Conservation (phyloP, 805 yeast species). For the Saturnispora ahearnii region DNA sequence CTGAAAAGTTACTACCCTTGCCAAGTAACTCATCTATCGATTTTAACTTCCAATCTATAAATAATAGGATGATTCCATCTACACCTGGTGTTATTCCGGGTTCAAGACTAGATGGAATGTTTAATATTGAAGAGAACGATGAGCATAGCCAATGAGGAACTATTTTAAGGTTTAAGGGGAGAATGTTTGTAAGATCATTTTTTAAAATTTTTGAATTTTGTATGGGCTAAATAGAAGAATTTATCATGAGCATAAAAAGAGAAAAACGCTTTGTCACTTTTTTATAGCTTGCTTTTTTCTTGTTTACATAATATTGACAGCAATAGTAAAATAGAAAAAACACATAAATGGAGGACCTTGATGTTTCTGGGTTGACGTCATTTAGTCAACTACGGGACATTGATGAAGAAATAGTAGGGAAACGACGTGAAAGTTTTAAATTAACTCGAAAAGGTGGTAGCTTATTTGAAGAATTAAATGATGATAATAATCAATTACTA, state of each 20-base stretch:
- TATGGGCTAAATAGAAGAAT: not conserved
- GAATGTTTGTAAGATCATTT: no score
- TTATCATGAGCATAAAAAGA: not conserved
- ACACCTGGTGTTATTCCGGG: slow-evolving; percentile 17
- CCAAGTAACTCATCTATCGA: not conserved
- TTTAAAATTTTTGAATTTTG: not conserved
- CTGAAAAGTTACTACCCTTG: not conserved
- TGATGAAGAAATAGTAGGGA: not conserved
- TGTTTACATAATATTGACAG: slow-evolving; percentile 1
- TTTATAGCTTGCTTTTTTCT: not conserved
- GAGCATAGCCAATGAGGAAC: not conserved
- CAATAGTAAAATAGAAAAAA: not conserved
- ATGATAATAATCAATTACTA: not conserved
- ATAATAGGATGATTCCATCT: not conserved
- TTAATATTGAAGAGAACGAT: slow-evolving; percentile 3
- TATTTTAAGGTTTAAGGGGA: no score
- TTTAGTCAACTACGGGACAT: not conserved
- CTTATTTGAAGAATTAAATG: slow-evolving; percentile 8
- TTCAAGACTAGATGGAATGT: slow-evolving; percentile 10
- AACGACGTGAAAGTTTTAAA: not conserved
- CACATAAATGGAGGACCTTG: not conserved
- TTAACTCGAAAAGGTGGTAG: slow-evolving; percentile 4
- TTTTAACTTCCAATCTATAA: not conserved
- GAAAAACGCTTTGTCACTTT: not conserved
- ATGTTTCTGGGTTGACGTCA: not conserved